phyloP scores from a whole-genome alignment of 495 filamentous ascomycete genomes.

The Tricharina praecox region DNA sequence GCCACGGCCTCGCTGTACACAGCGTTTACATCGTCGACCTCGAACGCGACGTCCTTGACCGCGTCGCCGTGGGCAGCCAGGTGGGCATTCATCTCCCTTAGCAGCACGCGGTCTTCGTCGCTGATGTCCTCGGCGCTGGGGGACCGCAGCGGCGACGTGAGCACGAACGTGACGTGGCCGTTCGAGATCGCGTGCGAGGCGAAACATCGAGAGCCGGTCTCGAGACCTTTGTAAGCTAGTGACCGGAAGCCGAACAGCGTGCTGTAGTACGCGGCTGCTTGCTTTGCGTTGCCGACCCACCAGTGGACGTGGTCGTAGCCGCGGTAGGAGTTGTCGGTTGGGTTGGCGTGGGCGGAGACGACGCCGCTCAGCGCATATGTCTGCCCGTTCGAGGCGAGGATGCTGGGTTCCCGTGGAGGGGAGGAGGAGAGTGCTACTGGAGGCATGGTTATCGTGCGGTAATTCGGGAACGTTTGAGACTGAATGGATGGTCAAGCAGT shows the following conservation, averaged over 20 bases:
- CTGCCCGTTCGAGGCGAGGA: slow-evolving; percentile 29
- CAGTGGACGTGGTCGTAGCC: slow-evolving; percentile 82
- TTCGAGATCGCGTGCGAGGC: slow-evolving; percentile 71
- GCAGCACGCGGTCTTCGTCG: slow-evolving; percentile 31
- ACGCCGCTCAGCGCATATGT: slow-evolving; percentile 26
- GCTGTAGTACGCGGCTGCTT: slow-evolving; percentile 72
- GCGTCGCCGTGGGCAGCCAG: slow-evolving; percentile 71
- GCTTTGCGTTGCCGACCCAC: slow-evolving; percentile 88
- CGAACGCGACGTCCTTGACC: slow-evolving; percentile 81
- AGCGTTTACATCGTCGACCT: slow-evolving; percentile 65
- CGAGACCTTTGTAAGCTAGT: slow-evolving; percentile 69
- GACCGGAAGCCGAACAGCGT: slow-evolving; percentile 66
- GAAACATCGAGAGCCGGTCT: slow-evolving; percentile 59
- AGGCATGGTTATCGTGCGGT: slow-evolving; percentile 42
- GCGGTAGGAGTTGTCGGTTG: slow-evolving; percentile 40
- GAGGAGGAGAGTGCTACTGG: slow-evolving; percentile 50
- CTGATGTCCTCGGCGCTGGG: slow-evolving; percentile 32
- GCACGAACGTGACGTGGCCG: slow-evolving; percentile 60
- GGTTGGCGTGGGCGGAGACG: slow-evolving; percentile 29
- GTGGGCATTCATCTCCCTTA: slow-evolving; percentile 48
- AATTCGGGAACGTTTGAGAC: too few relatives aligned
- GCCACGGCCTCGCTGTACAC: slow-evolving; percentile 53
- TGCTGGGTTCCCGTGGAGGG: slow-evolving; percentile 29
- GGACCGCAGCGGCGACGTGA: slow-evolving; percentile 63
- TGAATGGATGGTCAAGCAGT: too few relatives aligned